Conservation (phyloP, 2,329 filamentous ascomycete genomes). For the Aureobasidium namibiae region DNA sequence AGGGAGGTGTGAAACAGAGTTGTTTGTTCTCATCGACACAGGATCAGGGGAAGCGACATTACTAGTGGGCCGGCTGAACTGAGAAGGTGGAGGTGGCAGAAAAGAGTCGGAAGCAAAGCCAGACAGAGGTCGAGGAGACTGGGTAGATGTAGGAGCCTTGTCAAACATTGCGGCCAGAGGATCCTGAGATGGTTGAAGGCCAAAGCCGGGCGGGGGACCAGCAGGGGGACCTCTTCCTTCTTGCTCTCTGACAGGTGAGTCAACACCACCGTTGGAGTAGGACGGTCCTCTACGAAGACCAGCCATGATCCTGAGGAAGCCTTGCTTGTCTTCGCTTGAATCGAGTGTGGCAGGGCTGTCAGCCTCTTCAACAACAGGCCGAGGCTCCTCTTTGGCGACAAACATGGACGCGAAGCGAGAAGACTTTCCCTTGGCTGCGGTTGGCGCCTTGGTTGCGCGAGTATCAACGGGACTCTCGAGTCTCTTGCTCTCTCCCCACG, state of each 20-base stretch:
- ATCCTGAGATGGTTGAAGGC: not conserved
- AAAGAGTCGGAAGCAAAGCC: conserved; percentile 2
- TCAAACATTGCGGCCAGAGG: conserved; percentile 11
- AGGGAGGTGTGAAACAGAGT: conserved; percentile 5
- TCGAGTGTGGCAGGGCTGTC: not conserved
- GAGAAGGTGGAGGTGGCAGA: conserved; percentile 3
- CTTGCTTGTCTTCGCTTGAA: conserved; percentile 67
- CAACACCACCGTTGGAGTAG: conserved; percentile 15
- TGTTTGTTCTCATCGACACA: not conserved
- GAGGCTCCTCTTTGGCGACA: conserved; percentile 30
- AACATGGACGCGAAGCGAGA: conserved; percentile 80
- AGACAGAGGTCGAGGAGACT: conserved; percentile 8
- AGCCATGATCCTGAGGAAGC: conserved; percentile 72
- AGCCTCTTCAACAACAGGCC: conserved; percentile 15
- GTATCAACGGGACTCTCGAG: conserved; percentile 33
- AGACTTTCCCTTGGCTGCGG: conserved; percentile 55
- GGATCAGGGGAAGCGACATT: conserved; percentile 10
- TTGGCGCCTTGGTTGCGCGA: conserved; percentile 20
- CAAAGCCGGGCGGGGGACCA: not conserved
- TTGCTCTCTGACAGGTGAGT: conserved; percentile 12
- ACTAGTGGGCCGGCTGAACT: conserved; percentile 1
- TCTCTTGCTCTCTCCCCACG: conserved; percentile 46
- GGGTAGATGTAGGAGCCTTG: conserved; percentile 4
- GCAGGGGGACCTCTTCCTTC: conserved; percentile 9
- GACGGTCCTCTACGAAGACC: conserved; percentile 59